Conservation (phyloP, 2,329 filamentous ascomycete genomes). For the Emmonsia crescens region DNA sequence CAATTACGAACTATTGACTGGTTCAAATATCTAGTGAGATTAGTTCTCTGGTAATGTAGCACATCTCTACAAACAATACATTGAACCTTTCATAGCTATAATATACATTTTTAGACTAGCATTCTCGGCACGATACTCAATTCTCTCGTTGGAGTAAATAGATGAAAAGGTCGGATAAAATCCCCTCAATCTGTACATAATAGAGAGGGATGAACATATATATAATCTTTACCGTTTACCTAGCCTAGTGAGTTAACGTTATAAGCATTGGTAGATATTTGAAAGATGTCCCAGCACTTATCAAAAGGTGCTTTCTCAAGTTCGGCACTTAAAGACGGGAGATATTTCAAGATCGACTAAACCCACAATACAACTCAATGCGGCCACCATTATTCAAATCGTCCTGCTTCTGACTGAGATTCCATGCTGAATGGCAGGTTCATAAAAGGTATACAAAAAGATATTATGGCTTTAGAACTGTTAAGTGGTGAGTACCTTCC, state of each 20-base stretch:
- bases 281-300: not conserved
- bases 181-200: not conserved
- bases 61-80: not conserved
- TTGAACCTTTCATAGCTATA: not conserved
- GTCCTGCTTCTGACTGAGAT: not conserved
- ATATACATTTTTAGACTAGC: not conserved
- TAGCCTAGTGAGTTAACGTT: not conserved
- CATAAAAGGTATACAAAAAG: not conserved
- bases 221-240: not conserved
- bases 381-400: not conserved
- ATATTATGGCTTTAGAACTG: not conserved
- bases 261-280: not conserved
- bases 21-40: too few relatives aligned
- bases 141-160: not conserved
- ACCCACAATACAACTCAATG: not conserved
- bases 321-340: not conserved
- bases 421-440: not conserved
- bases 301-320: not conserved
- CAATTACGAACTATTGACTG: not conserved
- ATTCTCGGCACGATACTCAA: too few relatives aligned
- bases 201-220: not conserved
- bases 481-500: not conserved
- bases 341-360: not conserved
- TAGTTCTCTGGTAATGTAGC: not conserved
- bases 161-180: not conserved